Evolutionary conservation across 1,284 basidiomycete species (phyloP).

Genomic region (Pterulicium gracile): DNA sequence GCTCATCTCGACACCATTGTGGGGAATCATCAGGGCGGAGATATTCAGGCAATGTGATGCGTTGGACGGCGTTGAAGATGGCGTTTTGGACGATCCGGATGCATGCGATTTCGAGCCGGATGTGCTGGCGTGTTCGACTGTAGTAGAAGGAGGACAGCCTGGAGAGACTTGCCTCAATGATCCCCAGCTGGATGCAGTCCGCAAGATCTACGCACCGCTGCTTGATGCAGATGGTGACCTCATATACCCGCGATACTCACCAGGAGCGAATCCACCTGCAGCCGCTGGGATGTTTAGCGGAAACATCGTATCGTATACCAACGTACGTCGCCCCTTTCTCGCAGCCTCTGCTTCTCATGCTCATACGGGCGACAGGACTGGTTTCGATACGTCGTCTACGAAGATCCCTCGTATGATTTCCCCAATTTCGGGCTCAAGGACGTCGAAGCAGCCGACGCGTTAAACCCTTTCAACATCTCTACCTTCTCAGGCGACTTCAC

Average conservation of each 20-base stretch:
- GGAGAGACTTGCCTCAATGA: conserved; percentile 19
- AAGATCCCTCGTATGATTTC: not conserved
- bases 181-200: conserved; percentile 21
- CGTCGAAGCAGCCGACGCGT: not conserved
- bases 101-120: conserved; percentile 22
- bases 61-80: conserved; percentile 21
- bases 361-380: too few species aligned
- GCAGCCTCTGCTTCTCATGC: too few species aligned
- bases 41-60: conserved; percentile 17
- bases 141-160: conserved; percentile 14
- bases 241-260: conserved; percentile 16
- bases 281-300: too few species aligned
- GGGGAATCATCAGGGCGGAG: conserved; percentile 10
- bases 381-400: not conserved
- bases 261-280: conserved; percentile 3
- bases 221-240: conserved; percentile 19
- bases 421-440: not conserved
- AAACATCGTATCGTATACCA: too few species aligned
- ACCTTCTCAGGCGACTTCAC: conserved; percentile 11
- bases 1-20: conserved; percentile 7
- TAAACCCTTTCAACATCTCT: not conserved
- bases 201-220: conserved; percentile 19
- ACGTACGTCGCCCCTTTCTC: too few species aligned
- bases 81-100: conserved; percentile 22
- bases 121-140: conserved; percentile 17